Evolutionary conservation across 768 basidiomycete species (phyloP).

Genomic region (Boletus patriciae): DNA sequence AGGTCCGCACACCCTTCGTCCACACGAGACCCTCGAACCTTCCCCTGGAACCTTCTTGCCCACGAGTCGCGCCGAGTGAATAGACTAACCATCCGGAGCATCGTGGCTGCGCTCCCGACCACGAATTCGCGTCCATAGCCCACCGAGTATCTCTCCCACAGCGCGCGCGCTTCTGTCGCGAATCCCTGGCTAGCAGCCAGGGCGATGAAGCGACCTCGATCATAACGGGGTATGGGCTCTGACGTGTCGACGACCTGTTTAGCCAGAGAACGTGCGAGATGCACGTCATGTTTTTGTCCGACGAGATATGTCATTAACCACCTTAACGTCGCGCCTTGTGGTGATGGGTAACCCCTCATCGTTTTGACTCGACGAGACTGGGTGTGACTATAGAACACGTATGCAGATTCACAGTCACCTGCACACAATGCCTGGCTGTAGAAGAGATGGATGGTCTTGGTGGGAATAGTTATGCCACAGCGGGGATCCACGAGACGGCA

Average conservation of each 20-base stretch:
- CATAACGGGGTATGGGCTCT: constrained; percentile 42
- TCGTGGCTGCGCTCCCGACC: constrained; percentile 42
- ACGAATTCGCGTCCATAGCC: constrained; percentile 44
- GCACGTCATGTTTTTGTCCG: constrained; percentile 37
- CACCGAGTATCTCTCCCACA: constrained; percentile 58
- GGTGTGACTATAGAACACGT: constrained; percentile 48
- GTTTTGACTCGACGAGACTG: constrained; percentile 34
- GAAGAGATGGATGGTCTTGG: constrained; percentile 45
- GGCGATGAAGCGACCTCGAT: constrained; percentile 52
- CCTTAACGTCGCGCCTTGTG: constrained; percentile 43
- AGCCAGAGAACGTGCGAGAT: constrained; percentile 51
- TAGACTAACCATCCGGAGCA: constrained; percentile 46
- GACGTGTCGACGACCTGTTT: constrained; percentile 45
- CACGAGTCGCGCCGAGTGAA: constrained; percentile 32
- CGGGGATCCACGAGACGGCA: constrained; percentile 34
- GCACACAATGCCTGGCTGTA: constrained; percentile 42
- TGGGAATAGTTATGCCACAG: constrained; percentile 39
- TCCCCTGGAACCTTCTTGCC: constrained; percentile 15
- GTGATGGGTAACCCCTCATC: constrained; percentile 48
- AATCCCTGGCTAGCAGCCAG: constrained; percentile 48
- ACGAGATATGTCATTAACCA: constrained; percentile 56
- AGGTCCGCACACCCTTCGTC: background rate
- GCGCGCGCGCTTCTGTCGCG: constrained; percentile 44
- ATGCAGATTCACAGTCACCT: constrained; percentile 37
- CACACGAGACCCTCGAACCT: background rate